Percentiles rank a stretch among this genome's conserved stretches.
Conservation (phyloP, 2,329 filamentous ascomycete species). For the Penicillium sp. region DNA sequence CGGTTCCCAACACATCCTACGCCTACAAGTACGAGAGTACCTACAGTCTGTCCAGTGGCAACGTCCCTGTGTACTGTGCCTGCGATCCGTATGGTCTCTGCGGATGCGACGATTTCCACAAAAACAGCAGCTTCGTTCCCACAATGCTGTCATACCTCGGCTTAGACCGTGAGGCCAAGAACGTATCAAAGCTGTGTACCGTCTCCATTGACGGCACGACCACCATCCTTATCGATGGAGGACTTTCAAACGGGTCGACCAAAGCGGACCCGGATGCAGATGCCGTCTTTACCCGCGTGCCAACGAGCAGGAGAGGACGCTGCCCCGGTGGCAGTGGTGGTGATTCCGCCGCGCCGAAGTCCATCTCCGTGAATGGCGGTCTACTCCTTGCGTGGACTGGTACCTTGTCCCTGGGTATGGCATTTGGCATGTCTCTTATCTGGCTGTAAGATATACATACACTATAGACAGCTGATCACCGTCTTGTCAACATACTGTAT, state of each 20-base stretch:
- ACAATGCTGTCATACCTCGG: conserved; percentile 1
- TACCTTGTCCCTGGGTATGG: neutral
- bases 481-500: too few species aligned
- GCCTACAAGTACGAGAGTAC: neutral
- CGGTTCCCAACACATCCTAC: conserved; percentile 6
- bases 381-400: neutral
- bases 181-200: neutral
- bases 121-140: conserved; percentile 8
- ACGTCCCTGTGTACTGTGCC: conserved; percentile 10
- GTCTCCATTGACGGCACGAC: conserved; percentile 3
- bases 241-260: conserved; percentile 14
- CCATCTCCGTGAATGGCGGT: neutral
- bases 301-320: neutral
- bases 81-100: conserved; percentile 10
- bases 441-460: neutral
- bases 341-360: too few species aligned
- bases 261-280: conserved; percentile 1
- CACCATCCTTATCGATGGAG: conserved; percentile 6
- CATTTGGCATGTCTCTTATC: neutral
- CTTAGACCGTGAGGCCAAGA: neutral
- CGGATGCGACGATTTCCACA: conserved; percentile 12
- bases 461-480: too few species aligned
- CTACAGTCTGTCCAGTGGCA: neutral
- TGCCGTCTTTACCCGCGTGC: neutral
- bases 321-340: too few species aligned